Conservation (phyloP, 225 moss, liverwort and hornwort species). For the Straminergon stramineum region DNA sequence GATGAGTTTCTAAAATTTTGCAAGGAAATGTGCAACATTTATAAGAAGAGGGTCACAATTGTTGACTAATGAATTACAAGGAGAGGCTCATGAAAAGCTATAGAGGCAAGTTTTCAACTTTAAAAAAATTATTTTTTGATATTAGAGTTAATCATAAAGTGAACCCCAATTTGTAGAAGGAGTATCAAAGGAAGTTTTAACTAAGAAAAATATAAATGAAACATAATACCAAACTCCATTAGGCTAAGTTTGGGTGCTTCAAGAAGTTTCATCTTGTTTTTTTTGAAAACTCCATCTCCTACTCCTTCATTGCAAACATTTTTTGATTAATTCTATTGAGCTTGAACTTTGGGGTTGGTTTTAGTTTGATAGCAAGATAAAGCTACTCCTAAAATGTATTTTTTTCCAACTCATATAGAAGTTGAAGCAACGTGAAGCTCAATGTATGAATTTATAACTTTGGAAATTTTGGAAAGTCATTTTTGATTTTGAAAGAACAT, state of each 20-base stretch:
- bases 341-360: background rate
- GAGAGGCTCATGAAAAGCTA: rapidly evolving
- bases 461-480: background rate
- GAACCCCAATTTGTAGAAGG: too few relatives aligned
- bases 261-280: too few relatives aligned
- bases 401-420: background rate
- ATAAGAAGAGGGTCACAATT: background rate
- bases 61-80: background rate
- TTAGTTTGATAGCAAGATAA: background rate
- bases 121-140: background rate
- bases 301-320: too few relatives aligned
- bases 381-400: background rate
- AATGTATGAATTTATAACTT: background rate
- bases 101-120: background rate
- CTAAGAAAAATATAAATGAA: too few relatives aligned
- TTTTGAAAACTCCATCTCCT: too few relatives aligned
- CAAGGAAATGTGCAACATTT: background rate
- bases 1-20: rapidly evolving
- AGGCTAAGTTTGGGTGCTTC: too few relatives aligned
- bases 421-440: background rate
- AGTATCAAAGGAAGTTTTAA: too few relatives aligned
- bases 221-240: too few relatives aligned
- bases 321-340: too few relatives aligned
- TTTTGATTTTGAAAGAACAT: background rate
- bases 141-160: too few relatives aligned